Conservation (phyloP, 139 green algal genomes). For the Klebsormidium nitens region DNA sequence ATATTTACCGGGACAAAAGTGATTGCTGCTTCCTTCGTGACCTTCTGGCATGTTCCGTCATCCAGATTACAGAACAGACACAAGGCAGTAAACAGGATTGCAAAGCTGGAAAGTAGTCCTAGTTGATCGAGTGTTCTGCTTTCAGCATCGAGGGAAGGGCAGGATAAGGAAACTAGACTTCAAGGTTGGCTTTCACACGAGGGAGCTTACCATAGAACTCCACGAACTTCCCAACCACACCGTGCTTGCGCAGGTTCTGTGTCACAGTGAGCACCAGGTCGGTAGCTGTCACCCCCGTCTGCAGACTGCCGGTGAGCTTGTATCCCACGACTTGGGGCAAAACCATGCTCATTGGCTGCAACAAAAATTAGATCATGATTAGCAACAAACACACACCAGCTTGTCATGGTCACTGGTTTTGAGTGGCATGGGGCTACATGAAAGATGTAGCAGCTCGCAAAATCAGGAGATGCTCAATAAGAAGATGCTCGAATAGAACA, state of each 20-base stretch:
- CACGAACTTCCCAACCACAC: slow-evolving; percentile 45
- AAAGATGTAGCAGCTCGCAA: background rate
- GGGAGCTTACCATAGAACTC: slow-evolving; percentile 42
- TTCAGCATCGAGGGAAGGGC: too few species aligned
- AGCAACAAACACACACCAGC: background rate
- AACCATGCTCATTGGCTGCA: slow-evolving; percentile 44
- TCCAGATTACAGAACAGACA: too few species aligned
- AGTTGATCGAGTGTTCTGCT: too few species aligned
- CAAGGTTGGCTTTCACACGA: too few species aligned
- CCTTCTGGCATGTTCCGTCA: too few species aligned
- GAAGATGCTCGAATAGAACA: background rate
- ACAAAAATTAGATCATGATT: background rate
- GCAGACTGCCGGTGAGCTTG: slow-evolving; percentile 32
- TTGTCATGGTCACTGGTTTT: background rate
- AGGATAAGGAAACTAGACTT: too few species aligned
- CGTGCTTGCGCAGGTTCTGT: slow-evolving; percentile 40
- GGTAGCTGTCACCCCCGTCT: slow-evolving; percentile 31
- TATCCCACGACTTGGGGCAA: slow-evolving; percentile 39
- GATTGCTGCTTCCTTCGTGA: too few species aligned
- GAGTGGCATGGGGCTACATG: too few species aligned
- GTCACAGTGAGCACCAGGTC: slow-evolving; percentile 41
- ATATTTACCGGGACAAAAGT: too few species aligned
- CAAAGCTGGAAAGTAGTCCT: too few species aligned
- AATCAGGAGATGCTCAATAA: background rate
- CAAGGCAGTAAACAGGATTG: too few species aligned